Percentiles rank a stretch among this genome's conserved stretches.
phyloP scores from a whole-genome alignment of 352 stramenopile species.

The Phytophthora idaei region DNA sequence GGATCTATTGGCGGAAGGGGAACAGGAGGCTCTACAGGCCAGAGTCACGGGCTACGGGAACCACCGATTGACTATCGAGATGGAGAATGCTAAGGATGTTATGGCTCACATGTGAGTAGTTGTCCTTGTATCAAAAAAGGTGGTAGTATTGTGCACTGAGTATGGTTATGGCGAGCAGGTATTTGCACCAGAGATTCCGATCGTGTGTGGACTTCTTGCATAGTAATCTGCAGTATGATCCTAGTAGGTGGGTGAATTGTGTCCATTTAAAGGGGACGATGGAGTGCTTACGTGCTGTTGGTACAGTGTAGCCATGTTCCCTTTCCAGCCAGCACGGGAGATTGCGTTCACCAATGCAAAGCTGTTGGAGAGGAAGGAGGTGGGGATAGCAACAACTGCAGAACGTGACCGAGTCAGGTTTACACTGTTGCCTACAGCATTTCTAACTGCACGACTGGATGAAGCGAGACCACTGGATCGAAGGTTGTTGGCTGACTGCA shows the following conservation, averaged over 20 bases:
- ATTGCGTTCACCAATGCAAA: conserved; percentile 68
- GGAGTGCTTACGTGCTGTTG: background rate
- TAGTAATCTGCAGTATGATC: conserved; percentile 24
- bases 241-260: conserved; percentile 24
- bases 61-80: conserved; percentile 47
- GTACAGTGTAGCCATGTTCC: conserved; percentile 37
- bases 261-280: background rate
- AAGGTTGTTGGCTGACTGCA: conserved; percentile 28
- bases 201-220: conserved; percentile 48
- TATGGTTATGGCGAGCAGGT: conserved; percentile 34
- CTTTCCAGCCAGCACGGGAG: conserved; percentile 42
- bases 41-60: conserved; percentile 39
- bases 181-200: conserved; percentile 68
- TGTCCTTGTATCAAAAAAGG: background rate
- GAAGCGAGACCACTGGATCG: conserved; percentile 28
- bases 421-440: conserved; percentile 47
- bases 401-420: conserved; percentile 18
- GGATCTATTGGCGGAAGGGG: conserved; percentile 45
- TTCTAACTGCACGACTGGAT: conserved; percentile 43
- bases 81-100: conserved; percentile 28
- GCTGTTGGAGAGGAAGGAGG: conserved; percentile 54
- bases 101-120: conserved; percentile 36
- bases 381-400: conserved; percentile 9
- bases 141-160: background rate
- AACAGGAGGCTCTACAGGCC: conserved; percentile 47